Percentiles rank a stretch among this genome's conserved stretches.
phyloP scores from a whole-genome alignment of 257 asterid species.

The Nyctanthes arbortristis region DNA sequence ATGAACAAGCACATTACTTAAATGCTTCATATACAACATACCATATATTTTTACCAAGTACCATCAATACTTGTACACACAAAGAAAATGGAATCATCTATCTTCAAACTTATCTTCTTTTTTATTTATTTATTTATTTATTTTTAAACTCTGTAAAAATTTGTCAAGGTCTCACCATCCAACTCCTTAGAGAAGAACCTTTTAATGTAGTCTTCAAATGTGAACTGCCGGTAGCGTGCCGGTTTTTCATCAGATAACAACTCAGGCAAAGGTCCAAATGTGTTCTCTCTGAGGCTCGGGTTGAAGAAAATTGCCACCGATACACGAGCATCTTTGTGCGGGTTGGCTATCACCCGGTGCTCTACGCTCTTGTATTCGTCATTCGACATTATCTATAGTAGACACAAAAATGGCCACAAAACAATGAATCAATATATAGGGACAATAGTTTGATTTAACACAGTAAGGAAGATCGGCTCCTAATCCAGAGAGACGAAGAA shows the following conservation, averaged over 20 bases:
- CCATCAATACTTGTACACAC: no score
- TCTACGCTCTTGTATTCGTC: slow-evolving; percentile 46
- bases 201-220: slow-evolving; percentile 27
- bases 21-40: no score
- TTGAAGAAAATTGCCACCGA: slow-evolving; percentile 44
- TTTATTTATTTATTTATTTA: no score
- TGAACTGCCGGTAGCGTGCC: slow-evolving; percentile 33
- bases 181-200: slow-evolving; percentile 50
- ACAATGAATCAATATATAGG: no score
- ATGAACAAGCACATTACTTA: no score
- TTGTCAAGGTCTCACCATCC: slow-evolving; percentile 45
- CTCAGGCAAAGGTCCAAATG: slow-evolving; percentile 41
- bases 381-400: slow-evolving; percentile 47
- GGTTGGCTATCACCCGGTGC: no score
- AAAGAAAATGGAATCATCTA: no score
- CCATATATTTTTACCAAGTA: no score
- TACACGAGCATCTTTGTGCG: slow-evolving; percentile 37
- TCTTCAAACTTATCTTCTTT: no score
- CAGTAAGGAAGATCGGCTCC: no score
- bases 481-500: no score
- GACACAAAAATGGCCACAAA: not conserved
- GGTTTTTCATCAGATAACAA: slow-evolving; percentile 36
- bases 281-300: slow-evolving; percentile 35
- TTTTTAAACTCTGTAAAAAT: slow-evolving; percentile 37
- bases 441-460: no score